These are phyloP conservation scores for Xylaria sp. DNA, from an alignment of 2,329 filamentous ascomycete genomes.

Conservation along the genomic window DNA sequence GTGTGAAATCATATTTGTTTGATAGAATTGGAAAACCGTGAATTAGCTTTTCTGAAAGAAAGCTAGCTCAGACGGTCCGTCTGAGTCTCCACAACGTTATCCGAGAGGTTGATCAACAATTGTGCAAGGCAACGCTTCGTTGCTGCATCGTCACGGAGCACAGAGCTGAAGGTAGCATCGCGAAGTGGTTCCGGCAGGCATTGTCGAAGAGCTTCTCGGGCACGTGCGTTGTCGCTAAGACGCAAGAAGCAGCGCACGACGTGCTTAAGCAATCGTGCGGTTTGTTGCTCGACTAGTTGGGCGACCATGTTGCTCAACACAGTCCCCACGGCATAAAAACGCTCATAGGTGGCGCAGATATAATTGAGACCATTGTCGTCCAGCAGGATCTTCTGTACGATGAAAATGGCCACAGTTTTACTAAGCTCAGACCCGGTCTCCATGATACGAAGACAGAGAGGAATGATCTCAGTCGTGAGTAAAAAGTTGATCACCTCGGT, in stretches of 20 bases:
- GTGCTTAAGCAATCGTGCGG: slow-evolving; percentile 93
- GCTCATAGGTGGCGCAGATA: slow-evolving; percentile 98
- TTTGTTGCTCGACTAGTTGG: slow-evolving; percentile 97
- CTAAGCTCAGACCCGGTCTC: slow-evolving; percentile 97
- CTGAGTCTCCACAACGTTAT: slow-evolving; percentile 74
- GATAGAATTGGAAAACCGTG: slow-evolving; percentile 1
- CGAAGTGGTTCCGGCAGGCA: slow-evolving; percentile 98
- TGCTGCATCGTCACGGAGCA: slow-evolving; percentile 94
- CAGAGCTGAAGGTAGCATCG: slow-evolving; percentile 95
- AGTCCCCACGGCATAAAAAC: slow-evolving; percentile 97
- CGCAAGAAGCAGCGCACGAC: slow-evolving; percentile 96
- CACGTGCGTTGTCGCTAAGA: slow-evolving; percentile 94
- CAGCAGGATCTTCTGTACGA: slow-evolving; percentile 97
- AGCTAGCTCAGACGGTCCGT: slow-evolving; percentile 35
- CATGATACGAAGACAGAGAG: slow-evolving; percentile 97
- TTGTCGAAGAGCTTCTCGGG: slow-evolving; percentile 92
- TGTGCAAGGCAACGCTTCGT: slow-evolving; percentile 98
- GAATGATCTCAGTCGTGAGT: slow-evolving; percentile 97
- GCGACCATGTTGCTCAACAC: slow-evolving; percentile 99
- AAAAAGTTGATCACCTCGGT: slow-evolving; percentile 99
- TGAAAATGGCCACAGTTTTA: slow-evolving; percentile 99
- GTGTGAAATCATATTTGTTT: slow-evolving; percentile 1
- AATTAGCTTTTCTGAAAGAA: slow-evolving; percentile 2
- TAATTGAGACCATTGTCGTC: slow-evolving; percentile 98
- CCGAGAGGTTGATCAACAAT: slow-evolving; percentile 93